Percentiles rank a stretch among this genome's conserved stretches.
Conservation (phyloP, 2,329 filamentous ascomycete species). For the Paraconiothyrium brasiliense region DNA sequence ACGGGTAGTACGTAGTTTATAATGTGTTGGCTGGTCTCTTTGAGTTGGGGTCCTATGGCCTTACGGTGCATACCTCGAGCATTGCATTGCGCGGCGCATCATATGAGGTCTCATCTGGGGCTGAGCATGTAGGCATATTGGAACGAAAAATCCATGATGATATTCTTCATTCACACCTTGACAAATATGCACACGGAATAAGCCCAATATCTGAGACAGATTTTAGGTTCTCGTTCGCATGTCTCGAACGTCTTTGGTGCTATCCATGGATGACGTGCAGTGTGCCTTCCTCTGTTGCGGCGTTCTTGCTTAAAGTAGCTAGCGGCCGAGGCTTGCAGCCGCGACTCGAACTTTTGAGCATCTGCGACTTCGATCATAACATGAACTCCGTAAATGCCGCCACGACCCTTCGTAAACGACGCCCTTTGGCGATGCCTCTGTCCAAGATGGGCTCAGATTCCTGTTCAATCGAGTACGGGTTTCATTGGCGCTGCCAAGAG, state of each 20-base stretch:
- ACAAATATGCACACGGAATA: background rate
- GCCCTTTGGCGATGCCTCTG: slow-evolving; percentile 49
- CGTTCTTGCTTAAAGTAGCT: background rate
- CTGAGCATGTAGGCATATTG: background rate
- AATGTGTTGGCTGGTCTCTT: slow-evolving; percentile 6
- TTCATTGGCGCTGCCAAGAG: slow-evolving; percentile 19
- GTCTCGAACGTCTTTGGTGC: too few species aligned
- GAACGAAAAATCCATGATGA: background rate
- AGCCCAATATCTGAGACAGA: too few species aligned
- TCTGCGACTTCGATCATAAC: background rate
- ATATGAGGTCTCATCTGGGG: background rate
- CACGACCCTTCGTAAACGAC: slow-evolving; percentile 45
- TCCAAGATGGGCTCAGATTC: slow-evolving; percentile 32
- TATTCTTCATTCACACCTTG: background rate
- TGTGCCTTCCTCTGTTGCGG: background rate
- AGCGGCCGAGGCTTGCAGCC: slow-evolving; percentile 12
- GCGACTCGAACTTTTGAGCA: background rate
- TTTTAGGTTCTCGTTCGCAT: too few species aligned
- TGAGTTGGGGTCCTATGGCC: background rate
- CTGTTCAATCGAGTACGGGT: background rate
- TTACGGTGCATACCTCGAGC: background rate
- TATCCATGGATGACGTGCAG: background rate
- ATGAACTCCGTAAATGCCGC: slow-evolving; percentile 35
- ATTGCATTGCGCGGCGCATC: slow-evolving; percentile 8
- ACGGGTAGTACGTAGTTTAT: slow-evolving; percentile 13